Conservation (phyloP, 2,329 filamentous ascomycete genomes). For the Neobulgaria alba region DNA sequence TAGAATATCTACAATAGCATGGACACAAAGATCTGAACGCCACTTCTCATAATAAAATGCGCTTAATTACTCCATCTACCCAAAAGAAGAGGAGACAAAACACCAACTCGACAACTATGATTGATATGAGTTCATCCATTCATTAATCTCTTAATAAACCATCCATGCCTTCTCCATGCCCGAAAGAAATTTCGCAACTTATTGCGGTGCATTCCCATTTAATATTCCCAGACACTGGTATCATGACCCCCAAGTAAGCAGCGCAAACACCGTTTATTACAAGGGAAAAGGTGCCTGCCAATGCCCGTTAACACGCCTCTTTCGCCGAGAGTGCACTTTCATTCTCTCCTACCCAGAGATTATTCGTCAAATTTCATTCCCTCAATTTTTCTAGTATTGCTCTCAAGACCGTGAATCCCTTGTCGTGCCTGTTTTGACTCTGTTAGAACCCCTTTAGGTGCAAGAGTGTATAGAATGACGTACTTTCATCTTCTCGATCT, state of each 20-base stretch:
- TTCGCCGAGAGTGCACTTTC: constrained; percentile 14
- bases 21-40: no score
- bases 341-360: not conserved
- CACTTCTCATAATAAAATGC: no score
- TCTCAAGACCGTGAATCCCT: constrained; percentile 38
- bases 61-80: no score
- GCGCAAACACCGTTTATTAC: not conserved
- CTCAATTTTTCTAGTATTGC: not conserved
- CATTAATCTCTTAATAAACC: no score
- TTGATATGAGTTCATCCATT: no score
- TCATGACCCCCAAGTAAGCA: not conserved
- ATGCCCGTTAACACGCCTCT: constrained; percentile 9
- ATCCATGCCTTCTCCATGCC: no score
- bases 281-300: not conserved
- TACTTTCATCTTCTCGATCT: constrained; percentile 98
- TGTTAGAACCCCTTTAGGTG: constrained; percentile 6
- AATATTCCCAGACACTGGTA: no score
- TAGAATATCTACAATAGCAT: no score
- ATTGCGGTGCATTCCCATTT: no score
- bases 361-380: not conserved
- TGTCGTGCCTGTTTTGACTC: constrained; percentile 37
- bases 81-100: no score
- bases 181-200: no score
- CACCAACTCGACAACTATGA: no score
- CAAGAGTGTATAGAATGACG: constrained; percentile 13